A percentile compares a stretch with the other conserved stretches of the same genome.
Conservation (phyloP, 2,329 filamentous ascomycete genomes). For the Zopfia rhizophila region DNA sequence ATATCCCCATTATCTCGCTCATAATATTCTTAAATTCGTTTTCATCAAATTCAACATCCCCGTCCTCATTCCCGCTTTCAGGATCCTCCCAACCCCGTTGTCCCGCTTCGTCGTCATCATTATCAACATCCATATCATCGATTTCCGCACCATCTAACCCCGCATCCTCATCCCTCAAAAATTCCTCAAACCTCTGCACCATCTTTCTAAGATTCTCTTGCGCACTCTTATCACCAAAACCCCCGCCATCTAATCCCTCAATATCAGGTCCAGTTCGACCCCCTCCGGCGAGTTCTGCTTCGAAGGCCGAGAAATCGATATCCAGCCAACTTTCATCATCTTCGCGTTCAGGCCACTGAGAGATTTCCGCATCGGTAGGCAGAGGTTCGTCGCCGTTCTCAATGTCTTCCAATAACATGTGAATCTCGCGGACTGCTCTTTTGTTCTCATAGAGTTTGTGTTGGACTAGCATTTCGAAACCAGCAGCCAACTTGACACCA, state of each 20-base stretch:
- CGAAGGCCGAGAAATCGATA: conserved; percentile 90
- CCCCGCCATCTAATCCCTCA: conserved; percentile 27
- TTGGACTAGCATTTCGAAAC: conserved; percentile 86
- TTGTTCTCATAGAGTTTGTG: conserved; percentile 75
- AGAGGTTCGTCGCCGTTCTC: conserved; percentile 75
- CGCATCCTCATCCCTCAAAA: conserved; percentile 85
- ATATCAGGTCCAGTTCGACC: conserved; percentile 28
- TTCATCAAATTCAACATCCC: conserved; percentile 83
- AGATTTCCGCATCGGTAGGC: conserved; percentile 79
- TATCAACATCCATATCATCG: conserved; percentile 75
- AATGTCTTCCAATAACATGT: conserved; percentile 79
- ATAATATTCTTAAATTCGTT: conserved; percentile 87
- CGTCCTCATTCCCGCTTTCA: conserved; percentile 67
- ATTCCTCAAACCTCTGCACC: conserved; percentile 91
- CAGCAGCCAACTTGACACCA: conserved; percentile 90
- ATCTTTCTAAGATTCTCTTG: conserved; percentile 87
- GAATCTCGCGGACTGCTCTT: conserved; percentile 77
- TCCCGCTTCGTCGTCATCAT: conserved; percentile 61
- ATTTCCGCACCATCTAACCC: conserved; percentile 81
- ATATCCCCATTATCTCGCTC: conserved; percentile 87
- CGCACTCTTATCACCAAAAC: conserved; percentile 71
- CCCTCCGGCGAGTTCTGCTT: conserved; percentile 74
- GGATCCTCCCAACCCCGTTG: conserved; percentile 56
- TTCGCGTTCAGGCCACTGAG: conserved; percentile 73
- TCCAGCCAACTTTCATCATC: conserved; percentile 93